phyloP scores from a whole-genome alignment of 768 basidiomycete genomes.

The Piloderma croceum region DNA sequence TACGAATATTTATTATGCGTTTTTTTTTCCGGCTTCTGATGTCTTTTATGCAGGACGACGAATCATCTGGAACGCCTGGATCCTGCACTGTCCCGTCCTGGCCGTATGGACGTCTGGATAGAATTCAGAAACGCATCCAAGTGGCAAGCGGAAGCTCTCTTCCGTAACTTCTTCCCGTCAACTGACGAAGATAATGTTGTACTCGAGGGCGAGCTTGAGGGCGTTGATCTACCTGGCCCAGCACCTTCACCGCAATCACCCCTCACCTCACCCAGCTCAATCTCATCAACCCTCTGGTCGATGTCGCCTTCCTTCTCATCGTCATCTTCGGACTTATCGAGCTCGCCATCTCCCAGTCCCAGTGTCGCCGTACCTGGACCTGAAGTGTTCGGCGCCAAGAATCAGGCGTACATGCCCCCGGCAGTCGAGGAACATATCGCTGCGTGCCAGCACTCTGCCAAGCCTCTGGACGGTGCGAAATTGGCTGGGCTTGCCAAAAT shows the following conservation, averaged over 20 bases:
- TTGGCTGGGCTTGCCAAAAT: slow-evolving; percentile 65
- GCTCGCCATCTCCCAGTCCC: slow-evolving; percentile 23
- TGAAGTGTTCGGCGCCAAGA: slow-evolving; percentile 45
- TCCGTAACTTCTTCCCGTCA: slow-evolving; percentile 88
- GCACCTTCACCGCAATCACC: slow-evolving; percentile 40
- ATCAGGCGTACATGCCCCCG: slow-evolving; percentile 59
- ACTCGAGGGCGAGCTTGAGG: slow-evolving; percentile 38
- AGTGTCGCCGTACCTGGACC: slow-evolving; percentile 8
- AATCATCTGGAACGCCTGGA: slow-evolving; percentile 91
- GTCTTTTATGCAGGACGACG: slow-evolving; percentile 51
- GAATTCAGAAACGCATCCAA: slow-evolving; percentile 85
- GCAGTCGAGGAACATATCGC: slow-evolving; percentile 55
- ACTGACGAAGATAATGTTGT: slow-evolving; percentile 34
- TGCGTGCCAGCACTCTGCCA: slow-evolving; percentile 55
- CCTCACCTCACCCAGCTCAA: slow-evolving; percentile 28
- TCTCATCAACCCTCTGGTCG: slow-evolving; percentile 43
- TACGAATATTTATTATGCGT: slow-evolving; percentile 28
- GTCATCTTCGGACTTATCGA: slow-evolving; percentile 33
- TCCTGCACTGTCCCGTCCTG: slow-evolving; percentile 86
- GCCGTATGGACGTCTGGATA: slow-evolving; percentile 89
- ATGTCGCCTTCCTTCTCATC: slow-evolving; percentile 42
- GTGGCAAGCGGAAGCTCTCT: slow-evolving; percentile 81
- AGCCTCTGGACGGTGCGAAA: slow-evolving; percentile 58
- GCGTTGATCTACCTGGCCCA: slow-evolving; percentile 37
- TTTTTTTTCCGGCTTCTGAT: slow-evolving; percentile 13